Evolutionary conservation across 2,329 filamentous ascomycete species (phyloP).

Genomic region (Fusarium temperatum): DNA sequence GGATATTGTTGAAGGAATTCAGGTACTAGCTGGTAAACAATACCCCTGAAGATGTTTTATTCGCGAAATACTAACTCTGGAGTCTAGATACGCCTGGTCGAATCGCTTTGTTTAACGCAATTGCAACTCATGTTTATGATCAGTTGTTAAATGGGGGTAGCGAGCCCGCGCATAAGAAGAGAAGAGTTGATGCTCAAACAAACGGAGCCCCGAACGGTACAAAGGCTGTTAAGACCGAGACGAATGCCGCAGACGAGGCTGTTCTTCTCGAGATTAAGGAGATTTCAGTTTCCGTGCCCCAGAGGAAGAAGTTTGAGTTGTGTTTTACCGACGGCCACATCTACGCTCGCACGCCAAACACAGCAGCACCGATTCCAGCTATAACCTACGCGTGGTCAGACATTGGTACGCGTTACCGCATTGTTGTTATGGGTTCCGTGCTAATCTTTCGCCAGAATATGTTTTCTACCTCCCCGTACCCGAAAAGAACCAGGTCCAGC

Average conservation of each 20-base stretch:
- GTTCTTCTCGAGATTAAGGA: conserved; percentile 70
- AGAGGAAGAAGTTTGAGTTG: conserved; percentile 74
- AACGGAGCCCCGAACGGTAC: conserved; percentile 32
- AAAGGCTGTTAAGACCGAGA: conserved; percentile 26
- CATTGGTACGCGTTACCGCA: conserved; percentile 59
- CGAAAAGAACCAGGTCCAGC: conserved; percentile 71
- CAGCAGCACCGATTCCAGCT: conserved; percentile 60
- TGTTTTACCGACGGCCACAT: conserved; percentile 68
- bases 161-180: conserved; percentile 61
- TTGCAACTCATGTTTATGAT: conserved; percentile 60
- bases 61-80: conserved; percentile 12
- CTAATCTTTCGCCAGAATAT: conserved; percentile 57
- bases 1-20: conserved; percentile 64
- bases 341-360: conserved; percentile 64
- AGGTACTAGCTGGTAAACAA: conserved; percentile 60
- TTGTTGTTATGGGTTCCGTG: neutral
- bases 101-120: conserved; percentile 65
- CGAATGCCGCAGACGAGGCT: conserved; percentile 58
- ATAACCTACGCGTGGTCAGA: conserved; percentile 69
- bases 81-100: conserved; percentile 59
- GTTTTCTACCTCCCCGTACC: conserved; percentile 72
- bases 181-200: conserved; percentile 58
- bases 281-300: conserved; percentile 72
- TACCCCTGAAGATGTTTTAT: conserved; percentile 26
- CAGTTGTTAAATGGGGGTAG: conserved; percentile 49